Evolutionary conservation across 768 basidiomycete species (phyloP).

Genomic region (Tricholoma bakamatsutake): DNA sequence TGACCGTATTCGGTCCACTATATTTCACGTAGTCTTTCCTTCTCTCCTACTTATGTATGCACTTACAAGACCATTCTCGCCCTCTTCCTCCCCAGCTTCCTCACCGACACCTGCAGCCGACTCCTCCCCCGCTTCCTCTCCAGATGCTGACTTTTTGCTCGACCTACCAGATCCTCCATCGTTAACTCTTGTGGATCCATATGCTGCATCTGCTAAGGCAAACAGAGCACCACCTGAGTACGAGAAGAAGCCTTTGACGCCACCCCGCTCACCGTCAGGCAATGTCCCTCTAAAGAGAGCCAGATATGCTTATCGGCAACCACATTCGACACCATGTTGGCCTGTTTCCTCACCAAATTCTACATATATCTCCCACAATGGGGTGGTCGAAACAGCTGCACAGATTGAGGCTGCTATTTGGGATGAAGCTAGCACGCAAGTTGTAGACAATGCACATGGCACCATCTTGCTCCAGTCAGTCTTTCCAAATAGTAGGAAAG

Average conservation of each 20-base stretch:
- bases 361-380: neutral
- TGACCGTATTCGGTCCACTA: slow-evolving; percentile 13
- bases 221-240: slow-evolving; percentile 36
- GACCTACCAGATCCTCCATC: slow-evolving; percentile 11
- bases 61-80: slow-evolving; percentile 16
- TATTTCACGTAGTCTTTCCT: neutral
- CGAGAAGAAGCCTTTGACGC: slow-evolving; percentile 28
- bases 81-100: slow-evolving; percentile 45
- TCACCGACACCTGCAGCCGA: slow-evolving; percentile 33
- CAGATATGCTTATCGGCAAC: slow-evolving; percentile 11
- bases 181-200: slow-evolving; percentile 35
- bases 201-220: slow-evolving; percentile 53
- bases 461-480: slow-evolving; percentile 52
- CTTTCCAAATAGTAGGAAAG: neutral
- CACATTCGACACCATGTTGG: neutral
- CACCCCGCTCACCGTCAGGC: slow-evolving; percentile 11
- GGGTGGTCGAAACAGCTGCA: slow-evolving; percentile 15
- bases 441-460: slow-evolving; percentile 43
- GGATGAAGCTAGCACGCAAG: slow-evolving; percentile 38
- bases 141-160: slow-evolving; percentile 13
- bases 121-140: slow-evolving; percentile 27
- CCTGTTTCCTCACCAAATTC: slow-evolving; percentile 4
- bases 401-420: slow-evolving; percentile 35
- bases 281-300: slow-evolving; percentile 6
- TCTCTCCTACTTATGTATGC: slow-evolving; percentile 11